Percentiles rank a stretch among this genome's conserved stretches.
These are phyloP conservation scores for Crithidia brevicula DNA, from an alignment of 208 protist species.

Conservation along the genomic window DNA sequence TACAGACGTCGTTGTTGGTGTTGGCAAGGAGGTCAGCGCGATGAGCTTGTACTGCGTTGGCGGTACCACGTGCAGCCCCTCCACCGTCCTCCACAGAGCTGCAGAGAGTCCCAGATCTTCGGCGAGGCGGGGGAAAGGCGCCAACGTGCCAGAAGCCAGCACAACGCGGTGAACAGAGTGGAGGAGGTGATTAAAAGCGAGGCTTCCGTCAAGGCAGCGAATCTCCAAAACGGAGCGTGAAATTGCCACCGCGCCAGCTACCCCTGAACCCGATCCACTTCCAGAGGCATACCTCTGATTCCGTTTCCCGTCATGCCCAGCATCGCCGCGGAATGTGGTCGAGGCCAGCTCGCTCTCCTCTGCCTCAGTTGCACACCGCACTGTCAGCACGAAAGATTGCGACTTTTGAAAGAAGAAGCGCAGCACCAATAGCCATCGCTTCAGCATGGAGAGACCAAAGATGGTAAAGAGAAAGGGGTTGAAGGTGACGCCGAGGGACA, in stretches of 20 bases:
- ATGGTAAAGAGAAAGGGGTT: constrained; percentile 83
- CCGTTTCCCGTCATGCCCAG: too few species aligned
- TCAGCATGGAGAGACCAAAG: constrained; percentile 66
- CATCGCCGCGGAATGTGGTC: too few species aligned
- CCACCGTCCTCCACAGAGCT: constrained; percentile 25
- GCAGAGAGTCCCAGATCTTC: constrained; percentile 62
- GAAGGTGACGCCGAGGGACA: constrained; percentile 84
- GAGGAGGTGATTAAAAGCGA: constrained; percentile 71
- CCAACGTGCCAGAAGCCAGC: constrained; percentile 95
- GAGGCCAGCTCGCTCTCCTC: background rate
- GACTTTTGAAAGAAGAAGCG: constrained; percentile 70
- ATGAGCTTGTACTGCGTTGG: constrained; percentile 39
- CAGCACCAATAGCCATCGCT: constrained; percentile 75
- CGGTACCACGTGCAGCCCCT: constrained; percentile 62
- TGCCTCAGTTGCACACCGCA: background rate
- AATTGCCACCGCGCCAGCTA: too few species aligned
- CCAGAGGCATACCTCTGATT: too few species aligned
- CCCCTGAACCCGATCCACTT: too few species aligned
- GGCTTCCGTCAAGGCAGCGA: constrained; percentile 80
- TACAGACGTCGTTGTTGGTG: background rate
- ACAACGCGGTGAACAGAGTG: constrained; percentile 75
- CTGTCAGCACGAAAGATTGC: constrained; percentile 50
- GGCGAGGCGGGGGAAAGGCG: constrained; percentile 86
- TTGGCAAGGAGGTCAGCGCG: constrained; percentile 34
- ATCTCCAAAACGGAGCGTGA: constrained; percentile 31